Evolutionary conservation across 129 eudicot genomes (phyloP), one percentile per base, ranked within the genome.

Genomic region (Flaveria sonorensis): DNA sequence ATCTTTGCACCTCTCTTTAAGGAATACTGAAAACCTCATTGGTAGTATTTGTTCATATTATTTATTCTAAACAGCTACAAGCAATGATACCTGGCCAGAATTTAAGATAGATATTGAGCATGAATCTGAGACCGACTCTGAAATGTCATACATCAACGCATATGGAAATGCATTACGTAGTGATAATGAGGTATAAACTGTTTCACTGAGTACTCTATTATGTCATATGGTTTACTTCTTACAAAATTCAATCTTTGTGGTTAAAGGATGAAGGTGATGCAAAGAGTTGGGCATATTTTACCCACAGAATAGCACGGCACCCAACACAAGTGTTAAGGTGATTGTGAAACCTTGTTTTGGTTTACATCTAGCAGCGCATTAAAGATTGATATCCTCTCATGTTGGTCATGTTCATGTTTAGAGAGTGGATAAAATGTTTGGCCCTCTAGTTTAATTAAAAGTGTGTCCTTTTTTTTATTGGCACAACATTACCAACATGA

Each of bases 261-360:
- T 42, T 82, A 68, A 80, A 94, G 98, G 97, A 87, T 64, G 87
- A 83, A 81, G 94, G 73, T 28, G 96, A 91, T 79, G 80, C 79
- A 53, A 87, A 78, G 75, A 85, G 89, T 79, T 95, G 96, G 99
- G 92, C 96, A 24, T 74, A 87, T 75, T 95, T 89, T 82, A 89
- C 86, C 71, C 92, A 83, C 80, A 84, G 87, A 79, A 74, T 89
- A 19, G 79, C 93, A 10, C 79, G 73, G 63, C 92, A 86, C 57
- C 97, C 99, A 30, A 89, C 86, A 3, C 96, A 94, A 85, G 92
- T 94, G 3, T 70, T 94, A 71, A 91, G 99, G 99, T 94, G 70
- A 72, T 40, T 64, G 21, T 23, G 26, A 30, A 40, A 8, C 71
- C 70, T 56, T 56, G 21, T 72, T 72, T 45, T 16, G 26, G n/a